These are phyloP conservation scores for Corynespora cassiicola DNA, from an alignment of 2,329 filamentous ascomycete species.

Conservation along the genomic window DNA sequence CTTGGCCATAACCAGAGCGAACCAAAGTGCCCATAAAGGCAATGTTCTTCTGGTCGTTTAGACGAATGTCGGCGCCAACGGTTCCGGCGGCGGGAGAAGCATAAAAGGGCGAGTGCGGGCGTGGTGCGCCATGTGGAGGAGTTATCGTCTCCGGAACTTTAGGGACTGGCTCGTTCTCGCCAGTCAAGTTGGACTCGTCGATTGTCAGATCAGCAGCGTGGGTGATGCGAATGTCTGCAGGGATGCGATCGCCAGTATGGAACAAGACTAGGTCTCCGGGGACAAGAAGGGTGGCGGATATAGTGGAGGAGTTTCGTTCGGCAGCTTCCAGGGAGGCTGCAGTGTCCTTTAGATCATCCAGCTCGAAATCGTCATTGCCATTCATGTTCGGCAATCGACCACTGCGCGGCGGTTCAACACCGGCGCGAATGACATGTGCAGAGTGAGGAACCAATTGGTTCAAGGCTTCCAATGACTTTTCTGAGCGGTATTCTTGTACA, in stretches of 20 bases:
- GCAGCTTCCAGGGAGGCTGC: conserved; percentile 67
- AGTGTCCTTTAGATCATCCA: conserved; percentile 59
- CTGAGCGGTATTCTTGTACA: conserved; percentile 95
- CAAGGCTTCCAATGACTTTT: conserved; percentile 94
- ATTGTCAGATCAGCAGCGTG: conserved; percentile 89
- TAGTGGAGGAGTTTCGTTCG: conserved; percentile 79
- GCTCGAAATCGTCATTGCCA: conserved; percentile 48
- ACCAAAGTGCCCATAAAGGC: conserved; percentile 98
- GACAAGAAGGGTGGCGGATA: conserved; percentile 86
- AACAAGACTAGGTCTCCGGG: conserved; percentile 93
- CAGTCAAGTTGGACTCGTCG: conserved; percentile 95
- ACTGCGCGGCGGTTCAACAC: conserved; percentile 27
- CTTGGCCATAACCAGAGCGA: conserved; percentile 92
- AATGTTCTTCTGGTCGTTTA: conserved; percentile 85
- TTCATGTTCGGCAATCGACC: conserved; percentile 26
- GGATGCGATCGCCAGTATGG: conserved; percentile 93
- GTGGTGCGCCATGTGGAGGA: conserved; percentile 46
- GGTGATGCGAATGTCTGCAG: conserved; percentile 93
- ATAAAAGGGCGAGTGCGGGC: conserved; percentile 63
- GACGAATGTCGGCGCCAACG: conserved; percentile 69
- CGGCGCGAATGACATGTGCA: conserved; percentile 83
- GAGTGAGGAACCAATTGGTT: conserved; percentile 94
- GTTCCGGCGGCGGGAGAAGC: conserved; percentile 64
- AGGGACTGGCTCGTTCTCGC: conserved; percentile 91
- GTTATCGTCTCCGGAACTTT: conserved; percentile 72